These are phyloP conservation scores for Coprinopsis marcescibilis DNA, from an alignment of 768 basidiomycete genomes.

Conservation along the genomic window DNA sequence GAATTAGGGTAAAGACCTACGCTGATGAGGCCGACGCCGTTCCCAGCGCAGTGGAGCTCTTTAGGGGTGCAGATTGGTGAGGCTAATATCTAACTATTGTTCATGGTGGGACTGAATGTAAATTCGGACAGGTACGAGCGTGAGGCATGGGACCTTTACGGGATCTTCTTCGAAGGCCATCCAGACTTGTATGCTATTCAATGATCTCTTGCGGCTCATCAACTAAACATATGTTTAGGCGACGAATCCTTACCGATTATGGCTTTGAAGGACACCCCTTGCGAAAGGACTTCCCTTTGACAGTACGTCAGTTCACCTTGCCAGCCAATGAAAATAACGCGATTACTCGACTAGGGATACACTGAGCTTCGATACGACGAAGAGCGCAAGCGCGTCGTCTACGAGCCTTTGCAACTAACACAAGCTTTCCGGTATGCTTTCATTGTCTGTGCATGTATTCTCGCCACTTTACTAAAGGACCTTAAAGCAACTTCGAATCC, in stretches of 20 bases:
- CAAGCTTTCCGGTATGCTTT: slow-evolving; percentile 87
- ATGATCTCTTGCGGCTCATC: not conserved
- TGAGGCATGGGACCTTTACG: slow-evolving; percentile 97
- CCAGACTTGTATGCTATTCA: slow-evolving; percentile 77
- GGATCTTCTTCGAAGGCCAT: slow-evolving; percentile 93
- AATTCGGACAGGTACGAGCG: slow-evolving; percentile 74
- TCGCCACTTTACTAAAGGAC: not conserved
- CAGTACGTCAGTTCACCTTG: slow-evolving; percentile 44
- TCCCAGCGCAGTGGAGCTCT: slow-evolving; percentile 74
- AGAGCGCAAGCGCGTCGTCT: slow-evolving; percentile 94
- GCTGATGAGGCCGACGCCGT: slow-evolving; percentile 90
- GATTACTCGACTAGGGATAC: slow-evolving; percentile 65
- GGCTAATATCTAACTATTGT: slow-evolving; percentile 14
- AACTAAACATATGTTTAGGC: slow-evolving; percentile 40
- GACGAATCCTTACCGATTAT: slow-evolving; percentile 97
- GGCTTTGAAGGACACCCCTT: slow-evolving; percentile 97
- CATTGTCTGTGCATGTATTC: not conserved
- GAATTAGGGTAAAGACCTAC: slow-evolving; percentile 96
- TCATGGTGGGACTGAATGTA: not conserved
- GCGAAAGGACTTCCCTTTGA: slow-evolving; percentile 97
- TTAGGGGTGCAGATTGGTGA: slow-evolving; percentile 91
- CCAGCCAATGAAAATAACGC: slow-evolving; percentile 3
- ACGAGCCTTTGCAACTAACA: slow-evolving; percentile 94
- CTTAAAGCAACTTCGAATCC: slow-evolving; percentile 83
- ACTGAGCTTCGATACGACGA: slow-evolving; percentile 98